Evolutionary conservation across 2,329 filamentous ascomycete species (phyloP).

Genomic region (Aspergillus uvarum): DNA sequence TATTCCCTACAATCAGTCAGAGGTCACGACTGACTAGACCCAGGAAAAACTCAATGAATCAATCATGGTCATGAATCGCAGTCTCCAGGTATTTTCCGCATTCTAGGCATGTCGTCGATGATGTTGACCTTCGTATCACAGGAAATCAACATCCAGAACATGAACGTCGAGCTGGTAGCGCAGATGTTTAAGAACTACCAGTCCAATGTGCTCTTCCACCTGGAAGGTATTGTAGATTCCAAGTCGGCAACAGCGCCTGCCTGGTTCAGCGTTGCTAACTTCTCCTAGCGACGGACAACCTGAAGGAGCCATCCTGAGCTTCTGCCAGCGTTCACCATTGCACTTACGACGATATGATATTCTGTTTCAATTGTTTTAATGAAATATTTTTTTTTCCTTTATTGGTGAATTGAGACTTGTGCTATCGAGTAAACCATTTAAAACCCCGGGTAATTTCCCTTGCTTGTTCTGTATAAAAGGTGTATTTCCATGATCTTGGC

Average conservation of each 20-base stretch:
- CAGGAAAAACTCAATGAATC: slow-evolving; percentile 98
- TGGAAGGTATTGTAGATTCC: slow-evolving; percentile 68
- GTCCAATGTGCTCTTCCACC: slow-evolving; percentile 93
- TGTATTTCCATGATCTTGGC: background rate
- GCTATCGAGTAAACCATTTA: background rate
- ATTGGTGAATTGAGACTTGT: background rate
- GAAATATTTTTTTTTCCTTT: background rate
- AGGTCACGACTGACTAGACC: background rate
- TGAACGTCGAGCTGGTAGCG: slow-evolving; percentile 96
- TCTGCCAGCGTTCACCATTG: background rate
- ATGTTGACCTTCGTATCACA: slow-evolving; percentile 38
- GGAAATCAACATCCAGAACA: slow-evolving; percentile 98
- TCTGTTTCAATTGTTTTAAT: background rate
- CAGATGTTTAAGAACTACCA: slow-evolving; percentile 99
- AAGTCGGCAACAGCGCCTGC: background rate
- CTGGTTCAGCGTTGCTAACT: background rate
- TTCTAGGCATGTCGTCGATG: background rate
- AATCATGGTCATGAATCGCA: slow-evolving; percentile 87
- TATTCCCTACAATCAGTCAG: background rate
- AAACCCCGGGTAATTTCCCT: background rate
- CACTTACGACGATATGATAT: background rate
- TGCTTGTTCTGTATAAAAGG: background rate
- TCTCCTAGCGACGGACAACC: slow-evolving; percentile 70
- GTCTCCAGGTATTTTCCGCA: slow-evolving; percentile 64
- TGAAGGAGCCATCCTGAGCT: slow-evolving; percentile 70